Percentiles rank a stretch among this genome's conserved stretches.
Evolutionary conservation across 2,329 filamentous ascomycete genomes (phyloP).

Genomic region (Sclerotinia borealis): DNA sequence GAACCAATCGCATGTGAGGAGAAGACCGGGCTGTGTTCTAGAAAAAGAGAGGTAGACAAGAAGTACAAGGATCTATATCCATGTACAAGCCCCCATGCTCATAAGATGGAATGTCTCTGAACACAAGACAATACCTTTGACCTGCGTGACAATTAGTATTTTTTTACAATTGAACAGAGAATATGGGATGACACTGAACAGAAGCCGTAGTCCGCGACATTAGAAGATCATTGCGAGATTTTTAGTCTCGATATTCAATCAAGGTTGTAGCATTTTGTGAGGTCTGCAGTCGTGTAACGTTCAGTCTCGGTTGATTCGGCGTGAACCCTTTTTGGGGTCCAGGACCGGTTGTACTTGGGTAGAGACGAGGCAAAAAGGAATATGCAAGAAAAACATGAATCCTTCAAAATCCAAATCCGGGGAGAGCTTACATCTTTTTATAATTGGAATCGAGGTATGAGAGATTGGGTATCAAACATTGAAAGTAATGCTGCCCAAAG

Average conservation of each 20-base stretch:
- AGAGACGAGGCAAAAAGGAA: background rate
- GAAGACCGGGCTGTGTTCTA: background rate
- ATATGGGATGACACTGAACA: background rate
- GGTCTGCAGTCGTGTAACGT: background rate
- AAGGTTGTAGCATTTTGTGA: background rate
- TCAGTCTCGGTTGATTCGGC: background rate
- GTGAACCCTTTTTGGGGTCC: background rate
- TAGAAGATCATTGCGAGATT: background rate
- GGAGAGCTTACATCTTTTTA: conserved; percentile 7
- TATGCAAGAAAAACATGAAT: conserved; percentile 3
- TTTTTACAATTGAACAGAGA: background rate
- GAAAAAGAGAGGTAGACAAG: background rate
- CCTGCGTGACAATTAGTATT: background rate
- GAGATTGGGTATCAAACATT: conserved; percentile 6
- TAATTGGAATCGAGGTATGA: background rate
- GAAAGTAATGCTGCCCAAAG: conserved; percentile 7
- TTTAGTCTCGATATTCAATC: background rate
- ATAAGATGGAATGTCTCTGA: background rate
- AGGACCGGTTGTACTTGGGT: background rate
- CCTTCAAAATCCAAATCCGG: background rate
- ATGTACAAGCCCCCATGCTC: background rate
- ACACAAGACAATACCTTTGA: background rate
- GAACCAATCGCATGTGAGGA: background rate
- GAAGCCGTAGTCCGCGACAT: background rate
- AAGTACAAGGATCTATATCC: background rate